Base-by-base conservation (phyloP, 805 yeast genomes). In the Yarrowia phangngaensis region DNA sequence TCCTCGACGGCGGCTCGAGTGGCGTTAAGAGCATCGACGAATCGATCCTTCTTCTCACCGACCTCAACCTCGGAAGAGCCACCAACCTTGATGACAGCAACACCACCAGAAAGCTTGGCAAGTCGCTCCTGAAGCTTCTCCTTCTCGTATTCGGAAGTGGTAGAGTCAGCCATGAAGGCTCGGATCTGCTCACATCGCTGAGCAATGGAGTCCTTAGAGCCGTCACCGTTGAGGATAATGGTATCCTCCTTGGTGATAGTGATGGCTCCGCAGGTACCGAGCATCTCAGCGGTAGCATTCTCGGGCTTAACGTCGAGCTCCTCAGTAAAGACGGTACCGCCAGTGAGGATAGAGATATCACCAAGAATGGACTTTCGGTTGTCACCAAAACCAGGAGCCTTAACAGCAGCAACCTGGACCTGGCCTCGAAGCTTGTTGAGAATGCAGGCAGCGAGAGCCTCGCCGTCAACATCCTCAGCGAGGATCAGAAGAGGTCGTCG, bases 331-430 rank as follows among this genome's bases (percentile, higher is more conserved):
- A 70, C 74, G 23, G 95, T 85, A 70, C 96, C 96, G 54, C 97
- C 97, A 33, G 97, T 82, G 55, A 89, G 76, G 61, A 87, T 82
- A 62, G 96, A 95, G 68, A 92, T 80, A 69, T 92, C 98, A 58
- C 95, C 96, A 55, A 92, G 73, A 57, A 85, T 88, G 76, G 88
- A 88, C 78, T 86, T 85, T 74, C 97, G 84, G 81, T 92, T 89
- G 74, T 92, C 98, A 69, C 97, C 98, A 63, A 90, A 92, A 47
- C 98, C 98, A 61, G 98, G 98, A 24, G 97, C 95, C 76, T 89
- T 90, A 58, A 92, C 96, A 59, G 92, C 94, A 66, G 92, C 84
- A 53, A 92, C 97, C 70, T 87, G 94, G 54, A 92, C 97, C 74
- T 90, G 97, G 58, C 97, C 97, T 74, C 97, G 84, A 64, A 92